Conservation (phyloP, 805 yeast species). For the Cyberlindnera mycetangii region DNA sequence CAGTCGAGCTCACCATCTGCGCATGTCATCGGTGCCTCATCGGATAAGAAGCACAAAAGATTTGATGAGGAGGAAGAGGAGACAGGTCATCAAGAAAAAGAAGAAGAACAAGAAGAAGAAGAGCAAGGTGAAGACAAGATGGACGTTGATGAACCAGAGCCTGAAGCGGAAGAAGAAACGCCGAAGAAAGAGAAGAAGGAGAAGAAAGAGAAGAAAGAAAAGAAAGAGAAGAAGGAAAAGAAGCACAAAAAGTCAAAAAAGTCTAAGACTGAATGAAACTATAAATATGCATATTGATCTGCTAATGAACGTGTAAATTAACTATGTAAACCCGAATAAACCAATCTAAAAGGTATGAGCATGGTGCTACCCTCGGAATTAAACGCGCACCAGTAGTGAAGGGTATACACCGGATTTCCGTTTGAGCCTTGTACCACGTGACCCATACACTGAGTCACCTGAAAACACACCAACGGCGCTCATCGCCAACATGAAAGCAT, state of each 20-base stretch:
- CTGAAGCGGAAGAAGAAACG: slow-evolving; percentile 6
- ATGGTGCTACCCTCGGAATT: too few relatives aligned
- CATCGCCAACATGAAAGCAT: not conserved
- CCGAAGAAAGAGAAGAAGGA: slow-evolving; percentile 17
- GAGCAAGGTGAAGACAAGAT: slow-evolving; percentile 9
- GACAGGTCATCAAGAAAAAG: slow-evolving; percentile 5
- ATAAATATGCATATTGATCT: not conserved
- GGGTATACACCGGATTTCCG: not conserved
- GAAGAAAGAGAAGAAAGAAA: slow-evolving; percentile 16
- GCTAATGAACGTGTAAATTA: not conserved
- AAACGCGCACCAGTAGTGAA: too few relatives aligned
- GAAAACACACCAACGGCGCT: not conserved
- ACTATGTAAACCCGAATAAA: not conserved
- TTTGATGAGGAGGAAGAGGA: slow-evolving; percentile 15
- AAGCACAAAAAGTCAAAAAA: slow-evolving; percentile 9
- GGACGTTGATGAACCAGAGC: slow-evolving; percentile 13
- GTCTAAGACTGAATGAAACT: not conserved
- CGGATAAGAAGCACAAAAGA: slow-evolving; percentile 22
- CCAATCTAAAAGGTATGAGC: not conserved
- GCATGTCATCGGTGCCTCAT: not conserved
- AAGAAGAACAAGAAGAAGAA: not conserved
- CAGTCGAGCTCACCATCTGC: slow-evolving; percentile 14
- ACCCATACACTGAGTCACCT: not conserved
- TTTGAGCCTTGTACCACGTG: not conserved
- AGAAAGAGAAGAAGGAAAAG: slow-evolving; percentile 15